Evolutionary conservation across 805 yeast genomes (phyloP).

Genomic region (Kluyveromyces nonfermentans): DNA sequence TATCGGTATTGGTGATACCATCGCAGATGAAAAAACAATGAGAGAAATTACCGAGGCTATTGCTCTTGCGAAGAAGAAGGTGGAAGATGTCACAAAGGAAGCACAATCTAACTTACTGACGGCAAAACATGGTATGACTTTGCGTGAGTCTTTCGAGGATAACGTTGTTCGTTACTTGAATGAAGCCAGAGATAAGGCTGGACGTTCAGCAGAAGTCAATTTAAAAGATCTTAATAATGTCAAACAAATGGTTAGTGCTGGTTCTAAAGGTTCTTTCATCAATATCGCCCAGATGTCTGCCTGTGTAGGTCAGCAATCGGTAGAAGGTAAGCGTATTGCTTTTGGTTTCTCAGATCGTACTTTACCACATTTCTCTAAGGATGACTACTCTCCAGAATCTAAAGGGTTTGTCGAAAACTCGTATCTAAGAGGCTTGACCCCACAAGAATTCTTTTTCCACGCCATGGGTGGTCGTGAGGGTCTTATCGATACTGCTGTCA

Average conservation of each 20-base stretch:
- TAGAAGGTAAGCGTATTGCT: slow-evolving; percentile 98
- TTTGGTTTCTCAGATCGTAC: slow-evolving; percentile 96
- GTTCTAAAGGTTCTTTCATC: slow-evolving; percentile 98
- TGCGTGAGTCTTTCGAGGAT: slow-evolving; percentile 96
- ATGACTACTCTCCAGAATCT: slow-evolving; percentile 97
- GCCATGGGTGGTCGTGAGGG: slow-evolving; percentile 99
- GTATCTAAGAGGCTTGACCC: slow-evolving; percentile 92
- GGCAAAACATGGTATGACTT: slow-evolving; percentile 99
- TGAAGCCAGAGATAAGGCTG: slow-evolving; percentile 98
- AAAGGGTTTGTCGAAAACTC: slow-evolving; percentile 98
- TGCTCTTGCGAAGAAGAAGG: slow-evolving; percentile 86
- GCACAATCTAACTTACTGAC: slow-evolving; percentile 84
- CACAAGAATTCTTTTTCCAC: slow-evolving; percentile 98
- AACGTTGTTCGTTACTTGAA: slow-evolving; percentile 90
- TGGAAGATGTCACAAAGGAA: slow-evolving; percentile 83
- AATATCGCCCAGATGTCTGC: slow-evolving; percentile 99
- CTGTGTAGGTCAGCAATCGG: slow-evolving; percentile 99
- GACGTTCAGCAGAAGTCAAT: slow-evolving; percentile 95
- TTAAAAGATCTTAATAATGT: slow-evolving; percentile 91
- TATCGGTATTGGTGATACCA: slow-evolving; percentile 99
- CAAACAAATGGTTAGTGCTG: slow-evolving; percentile 98
- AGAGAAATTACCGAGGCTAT: slow-evolving; percentile 86
- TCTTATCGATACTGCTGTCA: slow-evolving; percentile 97
- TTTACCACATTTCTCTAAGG: slow-evolving; percentile 95
- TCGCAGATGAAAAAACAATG: slow-evolving; percentile 97